Conservation (phyloP, 108 stramenopile species). For the Aurantiochytrium sp. region DNA sequence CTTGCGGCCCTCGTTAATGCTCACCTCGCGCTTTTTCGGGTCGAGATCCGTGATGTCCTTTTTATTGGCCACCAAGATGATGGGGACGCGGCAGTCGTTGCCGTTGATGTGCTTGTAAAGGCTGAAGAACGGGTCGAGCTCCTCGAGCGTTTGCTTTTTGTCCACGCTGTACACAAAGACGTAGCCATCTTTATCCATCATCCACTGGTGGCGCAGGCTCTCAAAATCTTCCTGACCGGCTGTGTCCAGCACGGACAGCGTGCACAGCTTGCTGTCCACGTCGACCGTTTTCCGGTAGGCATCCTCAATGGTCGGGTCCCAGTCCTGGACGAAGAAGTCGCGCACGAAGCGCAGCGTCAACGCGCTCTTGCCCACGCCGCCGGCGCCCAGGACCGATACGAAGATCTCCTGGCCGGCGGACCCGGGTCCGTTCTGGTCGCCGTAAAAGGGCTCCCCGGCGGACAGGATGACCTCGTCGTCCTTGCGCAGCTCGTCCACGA, state of each 20-base stretch:
- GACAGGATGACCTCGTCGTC: constrained; percentile 18
- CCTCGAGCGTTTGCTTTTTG: neutral
- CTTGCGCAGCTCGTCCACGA: constrained; percentile 6
- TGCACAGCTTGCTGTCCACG: neutral
- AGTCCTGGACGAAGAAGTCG: constrained; percentile 27
- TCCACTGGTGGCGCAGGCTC: neutral
- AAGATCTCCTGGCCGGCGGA: constrained; percentile 9
- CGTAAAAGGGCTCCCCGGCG: neutral
- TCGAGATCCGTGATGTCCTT: constrained; percentile 28
- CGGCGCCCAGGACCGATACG: constrained; percentile 1
- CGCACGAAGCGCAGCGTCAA: constrained; percentile 1
- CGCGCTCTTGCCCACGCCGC: constrained; percentile 13
- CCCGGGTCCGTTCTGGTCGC: neutral
- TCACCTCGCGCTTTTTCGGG: neutral
- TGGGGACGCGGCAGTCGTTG: neutral
- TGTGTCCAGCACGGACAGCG: neutral
- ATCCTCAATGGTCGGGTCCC: constrained; percentile 26
- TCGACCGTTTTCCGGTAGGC: constrained; percentile 24
- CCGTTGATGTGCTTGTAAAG: constrained; percentile 24
- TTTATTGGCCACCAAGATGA: constrained; percentile 8
- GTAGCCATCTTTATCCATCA: constrained; percentile 27
- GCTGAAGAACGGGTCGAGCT: neutral
- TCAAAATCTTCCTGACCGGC: constrained; percentile 29
- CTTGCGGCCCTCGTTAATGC: neutral
- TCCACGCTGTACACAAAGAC: constrained; percentile 25